phyloP scores from a whole-genome alignment of 1,139 yeast genomes.

The Pichia sp. region DNA sequence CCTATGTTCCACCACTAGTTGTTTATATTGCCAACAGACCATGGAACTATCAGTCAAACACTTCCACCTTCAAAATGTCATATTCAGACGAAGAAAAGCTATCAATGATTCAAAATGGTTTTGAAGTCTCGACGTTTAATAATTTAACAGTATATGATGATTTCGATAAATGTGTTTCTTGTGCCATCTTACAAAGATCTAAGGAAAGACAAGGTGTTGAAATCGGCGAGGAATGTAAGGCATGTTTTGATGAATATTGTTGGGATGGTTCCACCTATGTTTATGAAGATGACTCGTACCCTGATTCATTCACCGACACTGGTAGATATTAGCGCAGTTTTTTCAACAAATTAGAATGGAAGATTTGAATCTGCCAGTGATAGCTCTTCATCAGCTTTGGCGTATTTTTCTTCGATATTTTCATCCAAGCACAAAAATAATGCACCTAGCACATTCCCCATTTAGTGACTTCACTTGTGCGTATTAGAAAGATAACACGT shows the following conservation, averaged over 20 bases:
- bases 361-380: conserved; percentile 3
- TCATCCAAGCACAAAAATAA: conserved; percentile 6
- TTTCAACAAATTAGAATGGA: conserved; percentile 1
- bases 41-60: conserved; percentile 57
- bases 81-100: conserved; percentile 52
- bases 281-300: conserved; percentile 11
- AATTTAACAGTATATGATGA: conserved; percentile 66
- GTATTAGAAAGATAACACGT: no score
- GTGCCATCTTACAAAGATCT: conserved; percentile 81
- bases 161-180: conserved; percentile 76
- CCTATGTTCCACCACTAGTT: conserved; percentile 57
- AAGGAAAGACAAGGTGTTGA: conserved; percentile 61
- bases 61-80: conserved; percentile 61
- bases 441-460: neutral
- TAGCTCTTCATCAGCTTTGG: conserved; percentile 4
- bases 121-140: conserved; percentile 64
- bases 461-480: conserved; percentile 1
- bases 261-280: conserved; percentile 45
- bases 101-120: conserved; percentile 68
- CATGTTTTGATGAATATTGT: conserved; percentile 70
- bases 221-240: conserved; percentile 63
- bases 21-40: conserved; percentile 78
- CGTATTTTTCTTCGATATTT: conserved; percentile 6
- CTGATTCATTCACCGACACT: conserved; percentile 37
- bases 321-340: conserved; percentile 34